Base-by-base conservation (phyloP, 139 green algal species). In the Spirogloea muscicola region DNA sequence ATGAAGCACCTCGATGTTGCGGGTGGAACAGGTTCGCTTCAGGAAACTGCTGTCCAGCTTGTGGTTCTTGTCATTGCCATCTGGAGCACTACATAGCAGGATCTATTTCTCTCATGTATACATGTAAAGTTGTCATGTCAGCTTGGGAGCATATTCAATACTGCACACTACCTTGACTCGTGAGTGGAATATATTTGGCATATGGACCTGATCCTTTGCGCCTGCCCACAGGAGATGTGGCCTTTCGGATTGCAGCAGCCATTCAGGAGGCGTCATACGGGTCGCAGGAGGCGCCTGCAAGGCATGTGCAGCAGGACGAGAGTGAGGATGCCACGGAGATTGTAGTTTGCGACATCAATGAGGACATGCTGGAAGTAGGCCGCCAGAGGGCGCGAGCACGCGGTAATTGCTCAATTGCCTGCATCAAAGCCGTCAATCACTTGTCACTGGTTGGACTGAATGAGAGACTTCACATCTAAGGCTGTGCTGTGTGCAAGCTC, bases 1-100 rank as follows among this genome's bases (percentile, higher is more conserved):
- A 92, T 94, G 90, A 79, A 82, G 18, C 95, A 99, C 76, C 81
- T 99, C 37, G 95, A 99, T 71, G 92, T 98, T 18, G 94, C 94
- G 0, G 95, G 95, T 5, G 95, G 95, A 74, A 99, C 95, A 4
- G 94, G 94, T 68, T 33, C 59, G 5, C 44, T 33, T 5, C 9
- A 31, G 7, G 6, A 43, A 9, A 43, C 52, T 7, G n/a, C 5
- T 62, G 46, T 55, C 21, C 46, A 21, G 21, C 21, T 55, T 55
- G 21, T 21, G 21, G 46, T 55, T 55, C 46, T 55, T 55, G 21
- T 55, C 46, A 21, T 21, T 55, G 21, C 46, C n/a, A 21, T 55
- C 46, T 21, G 46, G 21, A 21, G 21, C 46, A 31, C 21, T 55
- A 21, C 21, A 55, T 55, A 31, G 46, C 46, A n/a, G n/a, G n/a